These are phyloP conservation scores for Acanthamoeba castellanii DNA, from an alignment of 208 protist genomes.

Conservation along the genomic window DNA sequence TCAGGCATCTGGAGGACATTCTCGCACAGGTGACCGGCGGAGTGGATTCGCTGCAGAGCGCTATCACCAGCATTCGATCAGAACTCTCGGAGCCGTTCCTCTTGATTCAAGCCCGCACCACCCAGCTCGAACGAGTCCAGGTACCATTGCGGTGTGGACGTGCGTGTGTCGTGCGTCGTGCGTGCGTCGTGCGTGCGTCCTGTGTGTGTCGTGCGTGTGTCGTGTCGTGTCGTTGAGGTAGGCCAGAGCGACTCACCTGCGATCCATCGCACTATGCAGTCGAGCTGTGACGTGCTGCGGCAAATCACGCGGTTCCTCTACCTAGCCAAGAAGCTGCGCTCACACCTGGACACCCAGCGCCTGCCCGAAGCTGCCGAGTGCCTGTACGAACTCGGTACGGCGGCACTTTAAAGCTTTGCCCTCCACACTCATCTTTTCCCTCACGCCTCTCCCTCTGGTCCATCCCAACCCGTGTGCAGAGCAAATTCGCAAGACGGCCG, in stretches of 20 bases:
- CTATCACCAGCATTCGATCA: constrained; percentile 75
- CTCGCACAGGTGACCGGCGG: constrained; percentile 32
- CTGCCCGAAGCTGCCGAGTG: constrained; percentile 82
- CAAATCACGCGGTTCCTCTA: constrained; percentile 77
- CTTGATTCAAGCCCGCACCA: constrained; percentile 71
- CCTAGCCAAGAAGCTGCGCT: constrained; percentile 78
- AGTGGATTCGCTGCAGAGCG: constrained; percentile 72
- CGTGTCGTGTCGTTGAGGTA: background rate
- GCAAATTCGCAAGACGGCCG: constrained; percentile 74
- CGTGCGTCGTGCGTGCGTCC: background rate
- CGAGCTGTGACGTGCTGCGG: constrained; percentile 78
- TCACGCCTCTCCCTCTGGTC: background rate
- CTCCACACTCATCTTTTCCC: background rate
- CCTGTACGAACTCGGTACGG: constrained; percentile 80
- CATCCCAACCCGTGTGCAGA: background rate
- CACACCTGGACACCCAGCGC: constrained; percentile 76
- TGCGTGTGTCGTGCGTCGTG: background rate
- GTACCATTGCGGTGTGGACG: background rate
- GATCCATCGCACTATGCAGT: background rate
- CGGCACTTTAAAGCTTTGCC: background rate
- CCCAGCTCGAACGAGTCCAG: constrained; percentile 79
- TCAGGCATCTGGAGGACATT: constrained; percentile 79
- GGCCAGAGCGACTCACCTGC: too few relatives aligned
- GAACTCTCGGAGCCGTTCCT: constrained; percentile 78
- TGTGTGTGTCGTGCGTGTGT: background rate